phyloP scores from a whole-genome alignment of 2,329 filamentous ascomycete species.

The Calonectria ilicicola region DNA sequence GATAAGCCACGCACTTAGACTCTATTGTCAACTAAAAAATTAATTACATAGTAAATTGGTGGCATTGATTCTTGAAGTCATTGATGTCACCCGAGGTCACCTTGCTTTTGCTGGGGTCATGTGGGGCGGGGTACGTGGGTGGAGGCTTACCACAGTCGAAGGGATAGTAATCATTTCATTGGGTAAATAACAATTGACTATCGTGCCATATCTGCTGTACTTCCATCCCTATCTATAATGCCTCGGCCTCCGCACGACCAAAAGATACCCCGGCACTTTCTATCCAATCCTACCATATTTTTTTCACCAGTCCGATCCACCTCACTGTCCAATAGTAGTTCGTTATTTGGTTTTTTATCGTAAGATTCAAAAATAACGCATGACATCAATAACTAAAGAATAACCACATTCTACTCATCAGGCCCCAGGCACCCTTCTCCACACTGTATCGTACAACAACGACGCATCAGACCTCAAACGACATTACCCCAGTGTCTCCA shows the following conservation, averaged over 20 bases:
- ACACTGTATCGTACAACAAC: background rate
- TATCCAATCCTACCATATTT: background rate
- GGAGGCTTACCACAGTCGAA: no score
- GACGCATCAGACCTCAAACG: background rate
- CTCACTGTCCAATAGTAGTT: background rate
- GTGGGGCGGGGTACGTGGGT: no score
- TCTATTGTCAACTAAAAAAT: no score
- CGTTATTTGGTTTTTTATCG: background rate
- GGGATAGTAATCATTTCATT: no score
- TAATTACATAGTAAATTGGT: no score
- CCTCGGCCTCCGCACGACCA: background rate
- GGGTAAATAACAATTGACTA: no score
- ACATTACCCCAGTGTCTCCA: background rate
- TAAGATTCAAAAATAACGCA: background rate
- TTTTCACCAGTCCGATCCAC: background rate
- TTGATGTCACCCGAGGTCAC: no score
- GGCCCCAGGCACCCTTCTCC: background rate
- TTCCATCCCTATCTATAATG: background rate
- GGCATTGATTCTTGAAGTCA: no score
- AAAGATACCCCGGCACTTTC: background rate
- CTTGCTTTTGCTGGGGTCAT: no score
- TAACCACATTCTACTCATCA: background rate
- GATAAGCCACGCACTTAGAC: no score
- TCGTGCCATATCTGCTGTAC: no score
- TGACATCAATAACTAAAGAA: background rate